Evolutionary conservation across 192 early-diverging fungal species (phyloP), one percentile per base, ranked within the genome.

Genomic region (Rhizoclosmatium globosum): DNA sequence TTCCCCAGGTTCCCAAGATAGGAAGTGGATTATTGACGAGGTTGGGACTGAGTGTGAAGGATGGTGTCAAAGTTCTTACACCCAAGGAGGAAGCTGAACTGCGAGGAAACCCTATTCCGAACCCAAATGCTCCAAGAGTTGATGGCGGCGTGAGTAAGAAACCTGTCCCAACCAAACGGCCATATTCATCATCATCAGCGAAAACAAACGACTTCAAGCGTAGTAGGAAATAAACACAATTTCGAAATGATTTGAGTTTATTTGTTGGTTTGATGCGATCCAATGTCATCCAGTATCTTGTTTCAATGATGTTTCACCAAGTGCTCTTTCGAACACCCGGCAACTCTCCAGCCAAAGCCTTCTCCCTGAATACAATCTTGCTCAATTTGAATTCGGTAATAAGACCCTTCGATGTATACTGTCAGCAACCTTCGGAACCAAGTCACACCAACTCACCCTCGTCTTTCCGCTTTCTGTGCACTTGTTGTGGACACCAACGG

Each of bases 321-420:
- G 64, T 61, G 44, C 64, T 72, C 73, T 85, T 89, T 50, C 76
- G 81, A 17, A 89, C 87, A 45, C 87, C 87, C 0, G 87, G 87
- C 43, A 89, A 70, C 73, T 85, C 82, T 44, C 87, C 87, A 23
- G 85, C 85, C 23, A 87, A 57, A 3, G 87, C 87, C 50, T 76
- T 77, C 31, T 84, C 79, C 39, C 87, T 46, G 62, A 89, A 89
- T 41, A 84, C 80, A 48, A 86, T 87, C 45, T 82, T 82, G 46
- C 83, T 85, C 44, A 89, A 64, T 76, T 85, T 88, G 78, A 84
- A 87, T 43, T 77, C 82, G 3, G 77, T 70, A 42, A 86, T 78
- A 68, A 76, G 62, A 53, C 82, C 82, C 84, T 86, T 47, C 7
- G 66, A 45, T 7, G 53, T 56, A 15, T 0, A 0, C 53, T 56